A percentile compares a stretch with the other conserved stretches of the same genome.
phyloP scores from a whole-genome alignment of 2,329 filamentous ascomycete genomes.

The Pseudofabraea citricarpa region DNA sequence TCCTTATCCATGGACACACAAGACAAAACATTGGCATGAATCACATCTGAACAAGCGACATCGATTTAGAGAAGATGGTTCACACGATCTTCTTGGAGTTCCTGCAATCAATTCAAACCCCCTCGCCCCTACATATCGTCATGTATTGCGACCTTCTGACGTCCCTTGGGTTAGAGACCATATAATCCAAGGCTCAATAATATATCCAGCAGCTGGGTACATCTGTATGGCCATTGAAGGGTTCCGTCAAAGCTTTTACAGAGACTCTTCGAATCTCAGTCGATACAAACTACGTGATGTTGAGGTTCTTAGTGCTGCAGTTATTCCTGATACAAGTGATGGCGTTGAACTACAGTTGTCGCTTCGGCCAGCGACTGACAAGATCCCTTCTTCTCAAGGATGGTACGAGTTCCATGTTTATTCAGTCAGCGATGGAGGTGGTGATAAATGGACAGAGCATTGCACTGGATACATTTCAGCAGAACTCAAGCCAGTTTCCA shows the following conservation, averaged over 20 bases:
- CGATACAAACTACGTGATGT: constrained; percentile 31
- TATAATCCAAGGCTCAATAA: constrained; percentile 15
- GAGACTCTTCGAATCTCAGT: neutral
- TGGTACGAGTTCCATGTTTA: constrained; percentile 3
- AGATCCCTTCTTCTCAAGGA: neutral
- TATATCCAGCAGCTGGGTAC: constrained; percentile 27
- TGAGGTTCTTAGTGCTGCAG: constrained; percentile 37
- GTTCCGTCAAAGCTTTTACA: constrained; percentile 10
- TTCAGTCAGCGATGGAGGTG: neutral
- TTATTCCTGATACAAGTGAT: constrained; percentile 16
- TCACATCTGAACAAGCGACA: constrained; percentile 40
- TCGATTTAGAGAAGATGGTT: constrained; percentile 19
- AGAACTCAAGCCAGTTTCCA: neutral
- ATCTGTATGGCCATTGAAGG: constrained; percentile 23
- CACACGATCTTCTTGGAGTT: constrained; percentile 6
- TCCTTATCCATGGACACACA: constrained; percentile 7
- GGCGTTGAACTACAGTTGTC: neutral
- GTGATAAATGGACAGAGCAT: constrained; percentile 1
- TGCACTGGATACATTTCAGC: constrained; percentile 1
- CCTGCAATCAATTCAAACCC: constrained; percentile 2
- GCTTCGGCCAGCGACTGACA: neutral
- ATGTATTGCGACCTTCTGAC: constrained; percentile 3
- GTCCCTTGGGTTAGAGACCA: constrained; percentile 9
- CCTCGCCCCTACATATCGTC: constrained; percentile 4
- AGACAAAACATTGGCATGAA: constrained; percentile 29